Evolutionary conservation across 345 rosid genomes (phyloP), one percentile per base, ranked within the genome.

Genomic region (Citropsis articulata): DNA sequence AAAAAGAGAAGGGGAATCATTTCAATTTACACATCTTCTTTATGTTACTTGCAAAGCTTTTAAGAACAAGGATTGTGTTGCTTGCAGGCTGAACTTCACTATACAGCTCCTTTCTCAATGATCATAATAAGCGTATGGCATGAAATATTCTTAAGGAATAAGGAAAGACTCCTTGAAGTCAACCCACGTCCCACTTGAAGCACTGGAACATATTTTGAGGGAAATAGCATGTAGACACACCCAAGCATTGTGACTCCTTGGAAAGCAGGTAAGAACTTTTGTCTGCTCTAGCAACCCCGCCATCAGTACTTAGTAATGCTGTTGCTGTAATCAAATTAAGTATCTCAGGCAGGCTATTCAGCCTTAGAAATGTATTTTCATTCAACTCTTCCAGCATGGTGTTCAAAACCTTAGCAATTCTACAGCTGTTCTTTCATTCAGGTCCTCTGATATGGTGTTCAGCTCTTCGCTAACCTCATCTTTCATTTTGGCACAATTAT

Each of bases 161-260:
- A 19, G 13, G n/a, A 56, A 21, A 30, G 10, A 31, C 66, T 50
- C 27, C 60, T 73, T 71, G 66, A 83, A 79, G 70, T 86, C 83
- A 84, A 67, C 78, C 81, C 28, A 80, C 86, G 62, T 85, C 88
- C 84, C 84, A 81, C 74, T 87, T 81, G 77, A 83, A 87, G 83
- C 67, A 69, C 42, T 62, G 75, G 66, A 75, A 79, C 28, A 81
- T 83, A 80, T 72, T 9, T 14, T 60, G 42, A 57, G 81, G 68
- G 56, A 35, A 66, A 67, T 66, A 24, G 70, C 57, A 50, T 18
- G 38, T 28, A 16, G n/a, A 45, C 28, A 69, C 28, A 33, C 59
- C 69, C 30, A 60, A 70, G 59, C 25, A 71, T 6, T 27, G 9
- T 6, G 24, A 55, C 45, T 66, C 77, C 64, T 42, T 13, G 19